Conservation (phyloP, 257 asterid genomes). For the Hygrophila difformis region DNA sequence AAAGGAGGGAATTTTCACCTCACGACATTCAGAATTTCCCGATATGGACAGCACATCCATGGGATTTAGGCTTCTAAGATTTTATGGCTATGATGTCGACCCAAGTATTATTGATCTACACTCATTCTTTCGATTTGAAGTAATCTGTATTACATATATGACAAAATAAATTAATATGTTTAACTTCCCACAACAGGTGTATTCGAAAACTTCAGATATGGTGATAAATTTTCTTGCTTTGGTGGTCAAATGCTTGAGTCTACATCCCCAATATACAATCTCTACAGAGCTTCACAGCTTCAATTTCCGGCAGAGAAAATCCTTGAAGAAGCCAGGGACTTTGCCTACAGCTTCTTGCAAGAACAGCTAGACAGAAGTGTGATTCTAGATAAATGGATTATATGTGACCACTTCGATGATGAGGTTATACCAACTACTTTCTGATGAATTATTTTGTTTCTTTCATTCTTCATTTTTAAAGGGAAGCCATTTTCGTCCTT, state of each 20-base stretch:
- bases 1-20: slow-evolving; percentile 33
- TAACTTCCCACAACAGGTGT: slow-evolving; percentile 22
- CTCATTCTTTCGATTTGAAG: not conserved
- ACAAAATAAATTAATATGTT: too few relatives aligned
- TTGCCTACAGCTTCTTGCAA: slow-evolving; percentile 21
- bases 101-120: not conserved
- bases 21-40: slow-evolving; percentile 23
- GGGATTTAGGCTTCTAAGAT: slow-evolving; percentile 44
- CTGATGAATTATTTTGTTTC: too few relatives aligned
- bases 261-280: slow-evolving; percentile 31
- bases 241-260: slow-evolving; percentile 36
- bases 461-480: too few relatives aligned
- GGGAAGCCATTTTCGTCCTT: too few relatives aligned
- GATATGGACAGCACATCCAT: slow-evolving; percentile 46
- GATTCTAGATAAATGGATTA: slow-evolving; percentile 39
- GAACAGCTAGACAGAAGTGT: slow-evolving; percentile 13
- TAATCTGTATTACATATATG: too few relatives aligned
- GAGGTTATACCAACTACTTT: slow-evolving; percentile 22
- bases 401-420: slow-evolving; percentile 33
- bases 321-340: slow-evolving; percentile 36
- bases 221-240: slow-evolving; percentile 26
- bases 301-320: slow-evolving; percentile 39
- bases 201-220: slow-evolving; percentile 31
- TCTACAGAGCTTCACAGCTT: slow-evolving; percentile 38
- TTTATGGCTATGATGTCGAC: slow-evolving; percentile 31